phyloP scores from a whole-genome alignment of 768 basidiomycete genomes.

The Amanita subjunquillea region DNA sequence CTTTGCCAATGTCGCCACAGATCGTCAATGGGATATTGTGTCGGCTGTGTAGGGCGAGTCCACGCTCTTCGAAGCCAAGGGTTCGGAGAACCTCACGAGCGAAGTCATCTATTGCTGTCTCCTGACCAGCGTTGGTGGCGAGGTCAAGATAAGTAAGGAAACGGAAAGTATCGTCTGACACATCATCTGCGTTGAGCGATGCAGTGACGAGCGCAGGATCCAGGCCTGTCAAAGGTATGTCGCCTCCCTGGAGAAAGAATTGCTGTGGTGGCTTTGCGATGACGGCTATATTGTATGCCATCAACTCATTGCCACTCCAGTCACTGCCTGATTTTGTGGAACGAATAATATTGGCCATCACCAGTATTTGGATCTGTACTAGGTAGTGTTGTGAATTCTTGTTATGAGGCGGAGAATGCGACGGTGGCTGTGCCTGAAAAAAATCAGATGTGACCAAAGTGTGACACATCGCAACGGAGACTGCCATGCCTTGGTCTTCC shows the following conservation, averaged over 20 bases:
- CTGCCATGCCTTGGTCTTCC: no score
- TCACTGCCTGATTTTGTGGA: slow-evolving; percentile 14
- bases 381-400: no score
- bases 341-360: slow-evolving; percentile 13
- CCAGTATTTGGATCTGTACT: no score
- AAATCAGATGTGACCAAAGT: no score
- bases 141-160: slow-evolving; percentile 15
- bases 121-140: slow-evolving; percentile 11
- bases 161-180: slow-evolving; percentile 11
- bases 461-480: no score
- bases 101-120: slow-evolving; percentile 10
- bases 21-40: slow-evolving; percentile 19
- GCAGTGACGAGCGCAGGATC: background rate
- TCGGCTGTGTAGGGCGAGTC: slow-evolving; percentile 5
- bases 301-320: slow-evolving; percentile 13
- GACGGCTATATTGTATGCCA: slow-evolving; percentile 18
- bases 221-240: background rate
- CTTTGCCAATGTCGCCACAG: slow-evolving; percentile 13
- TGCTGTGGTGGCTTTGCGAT: slow-evolving; percentile 6
- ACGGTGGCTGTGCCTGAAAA: no score
- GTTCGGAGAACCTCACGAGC: slow-evolving; percentile 15
- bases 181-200: background rate
- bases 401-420: no score
- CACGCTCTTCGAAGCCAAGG: slow-evolving; percentile 14
- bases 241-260: no score